Base-by-base conservation (phyloP, 108 stramenopile genomes). In the Aurantiochytrium sp. region DNA sequence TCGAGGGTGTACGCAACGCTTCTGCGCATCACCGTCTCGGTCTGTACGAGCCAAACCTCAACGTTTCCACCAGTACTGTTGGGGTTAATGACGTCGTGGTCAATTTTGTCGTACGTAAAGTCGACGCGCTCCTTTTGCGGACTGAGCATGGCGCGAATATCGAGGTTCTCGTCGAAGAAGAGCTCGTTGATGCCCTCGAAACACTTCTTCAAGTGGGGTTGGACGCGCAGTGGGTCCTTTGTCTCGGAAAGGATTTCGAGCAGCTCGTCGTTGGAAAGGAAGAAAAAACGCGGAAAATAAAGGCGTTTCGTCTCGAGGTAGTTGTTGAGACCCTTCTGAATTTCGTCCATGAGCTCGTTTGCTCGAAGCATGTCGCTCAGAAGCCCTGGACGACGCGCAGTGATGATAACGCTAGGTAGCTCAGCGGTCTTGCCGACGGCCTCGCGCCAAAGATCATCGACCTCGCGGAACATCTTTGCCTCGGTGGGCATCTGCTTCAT, bases 171-270 rank as follows among this genome's bases (percentile, higher is more conserved):
- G 51, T 92, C 87, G 87, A 95, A 95, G 49, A 94, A 93, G 58
- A 95, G 92, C 91, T 90, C 72, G 44, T 90, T 88, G 53, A 95
- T 95, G 5, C 95, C 95, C 58, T 95, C 95, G 92, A 95, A 95
- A 59, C 94, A 95, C 91, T 95, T 95, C 91, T 95, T 94, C 45
- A 95, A 90, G 90, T 94, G 94, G 4, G 94, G 94, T 90, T 95
- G 95, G 8, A 95, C 95, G 14, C 93, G 93, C 25, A 91, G 59
- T 12, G 95, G 95, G 69, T 95, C 95, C 89, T 95, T 95, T 0
- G 95, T 95, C 60, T 95, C 95, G 5, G 95, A 94, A 29, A 95
- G 93, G 25, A 95, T 95, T 76, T 95, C 95, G 60, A 95, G 87
- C 44, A 95, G 91, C 58, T 90, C 91, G 88, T 92, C 91, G 53